Evolutionary conservation across 2,329 filamentous ascomycete genomes (phyloP), one percentile per base, ranked within the genome.

Genomic region (Fusarium tupiense): DNA sequence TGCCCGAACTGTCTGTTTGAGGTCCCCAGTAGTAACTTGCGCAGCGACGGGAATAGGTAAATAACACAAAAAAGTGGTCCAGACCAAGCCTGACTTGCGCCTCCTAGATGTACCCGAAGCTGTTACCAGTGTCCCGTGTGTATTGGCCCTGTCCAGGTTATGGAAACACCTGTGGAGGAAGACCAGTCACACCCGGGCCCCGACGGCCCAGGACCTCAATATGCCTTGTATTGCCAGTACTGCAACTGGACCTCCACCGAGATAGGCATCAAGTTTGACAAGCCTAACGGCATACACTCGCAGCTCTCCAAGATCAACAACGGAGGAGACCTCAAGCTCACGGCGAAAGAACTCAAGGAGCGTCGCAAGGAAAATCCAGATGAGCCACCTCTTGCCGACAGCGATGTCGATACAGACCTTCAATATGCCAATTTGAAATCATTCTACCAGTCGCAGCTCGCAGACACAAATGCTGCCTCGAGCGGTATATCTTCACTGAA

Each of bases 1-100:
- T 99, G 96, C 79, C 96, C 96, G 10, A 96, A 91, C 81, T 99
- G 96, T 81, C 85, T 99, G 65, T 98, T 99, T 79, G 96, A 99
- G 83, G 96, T 98, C 38, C 95, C 96, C 10, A 97, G 93, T 82
- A 97, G 94, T 80, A 95, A 94, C 79, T 90, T 98, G 52, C 95
- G 96, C 83, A 94, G 92, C 77, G 96, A 99, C 80, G 95, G 95
- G 49, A 98, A 98, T 83, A 91, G 95, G 94, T 97, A 88, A 86
- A 50, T 16, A 53, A 19, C 14, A n/a, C 19, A 38, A 26, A 17
- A 9, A 38, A 11, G 26, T 54, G n/a, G 37, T 71, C 46, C 47
- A 33, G n/a, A 54, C 37, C 41, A 60, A n/a, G 44, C 57, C 76
- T 78, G 57, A 80, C 74, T 33, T 67, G 35, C 16, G 38, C 40